Base-by-base conservation (phyloP, 2,329 filamentous ascomycete genomes). In the Penicillium aurantiogriseum region DNA sequence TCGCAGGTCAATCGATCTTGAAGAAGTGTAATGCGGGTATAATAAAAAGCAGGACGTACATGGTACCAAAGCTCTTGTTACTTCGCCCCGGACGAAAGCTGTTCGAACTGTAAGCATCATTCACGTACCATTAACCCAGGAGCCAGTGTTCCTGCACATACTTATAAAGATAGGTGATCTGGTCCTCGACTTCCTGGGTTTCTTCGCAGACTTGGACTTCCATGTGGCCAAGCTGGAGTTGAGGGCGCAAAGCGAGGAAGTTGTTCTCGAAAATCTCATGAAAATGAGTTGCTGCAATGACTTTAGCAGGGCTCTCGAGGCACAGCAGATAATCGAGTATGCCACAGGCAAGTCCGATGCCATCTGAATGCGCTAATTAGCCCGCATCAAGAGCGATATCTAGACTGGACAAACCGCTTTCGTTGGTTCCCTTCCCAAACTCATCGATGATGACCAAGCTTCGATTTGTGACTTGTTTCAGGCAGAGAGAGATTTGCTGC, bases 381-480 rank as follows among this genome's bases (percentile, higher is more conserved):
- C 61, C 39, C 29, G 56, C 19, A 11, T 11, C 21, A 31, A 39
- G 9, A 19, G 43, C 25, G 4, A 6, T 13, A 25, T 35, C 29
- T 17, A 38, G 21, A 39, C 17, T 1, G 8, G 21, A 64, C 66
- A 38, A 44, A 80, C 80, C 80, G 57, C 79, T 80, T 13, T 83
- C 81, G 58, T 86, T 83, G 0, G 86, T 88, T 2, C 86, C 87
- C 71, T 88, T 89, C 1, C 87, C 86, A 67, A 99, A 97, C 69
- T 99, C 94, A 67, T 99, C 94, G 44, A 97, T 85, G n/a, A 99
- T 80, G 1, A 99, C 73, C 6, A 99, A 79, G 68, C 90, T 97
- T 47, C 85, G 83, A 13, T 83, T 79, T 0, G 92, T 96, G 4
- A 88, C 86, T 52, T 91, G 83, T 57, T 83, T 89, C 49, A 94